These are phyloP conservation scores for Leishmania braziliensis DNA, from an alignment of 208 protist species.

Conservation along the genomic window DNA sequence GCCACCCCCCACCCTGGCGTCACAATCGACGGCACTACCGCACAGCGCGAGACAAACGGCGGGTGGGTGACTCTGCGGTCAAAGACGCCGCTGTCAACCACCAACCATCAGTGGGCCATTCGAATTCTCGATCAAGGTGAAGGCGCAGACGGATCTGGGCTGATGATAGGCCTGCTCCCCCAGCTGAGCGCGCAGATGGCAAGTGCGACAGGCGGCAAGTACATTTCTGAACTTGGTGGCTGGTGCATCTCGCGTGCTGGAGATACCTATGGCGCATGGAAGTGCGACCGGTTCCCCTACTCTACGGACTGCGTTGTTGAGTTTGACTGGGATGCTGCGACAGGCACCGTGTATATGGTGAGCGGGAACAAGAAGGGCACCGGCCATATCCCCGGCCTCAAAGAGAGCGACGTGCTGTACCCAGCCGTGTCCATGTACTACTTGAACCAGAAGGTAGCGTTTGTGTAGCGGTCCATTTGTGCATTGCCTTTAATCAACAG, in stretches of 20 bases:
- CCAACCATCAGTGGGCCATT: slow-evolving; percentile 88
- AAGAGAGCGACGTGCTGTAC: slow-evolving; percentile 74
- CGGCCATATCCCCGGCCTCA: slow-evolving; percentile 74
- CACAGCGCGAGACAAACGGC: slow-evolving; percentile 85
- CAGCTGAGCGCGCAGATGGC: slow-evolving; percentile 47
- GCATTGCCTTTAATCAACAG: not conserved
- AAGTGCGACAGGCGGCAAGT: slow-evolving; percentile 80
- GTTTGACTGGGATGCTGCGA: slow-evolving; percentile 85
- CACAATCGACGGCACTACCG: slow-evolving; percentile 61
- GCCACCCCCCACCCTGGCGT: slow-evolving; percentile 87
- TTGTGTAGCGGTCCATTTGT: slow-evolving; percentile 57
- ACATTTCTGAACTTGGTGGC: slow-evolving; percentile 90
- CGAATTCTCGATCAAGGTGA: slow-evolving; percentile 90
- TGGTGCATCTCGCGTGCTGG: slow-evolving; percentile 91
- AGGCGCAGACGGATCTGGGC: slow-evolving; percentile 80
- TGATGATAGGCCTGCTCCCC: slow-evolving; percentile 91
- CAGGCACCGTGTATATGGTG: slow-evolving; percentile 82
- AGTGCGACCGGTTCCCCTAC: slow-evolving; percentile 88
- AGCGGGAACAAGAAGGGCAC: slow-evolving; percentile 73
- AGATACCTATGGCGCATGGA: slow-evolving; percentile 88
- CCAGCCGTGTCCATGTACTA: slow-evolving; percentile 93
- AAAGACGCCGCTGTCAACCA: slow-evolving; percentile 58
- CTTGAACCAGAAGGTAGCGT: slow-evolving; percentile 88
- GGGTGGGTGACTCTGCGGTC: slow-evolving; percentile 91
- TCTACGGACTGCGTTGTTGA: slow-evolving; percentile 88